Evolutionary conservation across 345 rosid genomes (phyloP), one percentile per base, ranked within the genome.

Genomic region (Aquilaria malaccensis): DNA sequence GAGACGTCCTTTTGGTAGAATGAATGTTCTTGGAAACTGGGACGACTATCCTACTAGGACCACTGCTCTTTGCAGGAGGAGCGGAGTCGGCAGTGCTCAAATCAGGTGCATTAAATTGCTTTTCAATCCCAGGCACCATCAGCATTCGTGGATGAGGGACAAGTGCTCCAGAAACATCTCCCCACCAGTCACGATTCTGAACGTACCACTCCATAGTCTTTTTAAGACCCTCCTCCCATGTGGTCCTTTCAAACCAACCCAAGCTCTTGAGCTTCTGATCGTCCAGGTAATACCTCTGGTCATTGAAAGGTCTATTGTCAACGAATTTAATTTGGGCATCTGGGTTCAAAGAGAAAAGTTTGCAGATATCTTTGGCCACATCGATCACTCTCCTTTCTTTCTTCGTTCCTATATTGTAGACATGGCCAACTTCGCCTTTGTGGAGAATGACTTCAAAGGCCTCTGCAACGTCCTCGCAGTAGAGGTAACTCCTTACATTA

Each of bases 381-480:
- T 84, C 87, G 45, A 67, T 80, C 72, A 84, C 90, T 68, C 90
- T 70, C 74, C 90, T 81, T 69, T 84, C 89, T 74, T 76, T 84
- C 79, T 77, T 84, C 50, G 89, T 84, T 61, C 89, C 86, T 13
- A 84, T 74, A n/a, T 81, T 84, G 73, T 84, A 84, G 1, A 84
- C 89, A 80, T 84, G 89, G 33, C 89, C 89, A 6, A 84, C 89
- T 73, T 81, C 89, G 33, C 89, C 89, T 72, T 65, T 74, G 78
- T 84, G 89, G 54, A 84, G 86, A 58, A 84, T 74, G 45, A 76
- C 74, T 61, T 84, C 89, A 65, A 79, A 84, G 43, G 89, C 89
- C 77, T 84, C 89, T 2, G 89, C 86, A 33, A 84, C 89, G 68
- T 84, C 89, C 72, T 84, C 86, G 30, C 89, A 84, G 31, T 81